These are phyloP conservation scores for Chaetomiaceae sp. DNA, from an alignment of 2,329 filamentous ascomycete genomes.

Conservation along the genomic window DNA sequence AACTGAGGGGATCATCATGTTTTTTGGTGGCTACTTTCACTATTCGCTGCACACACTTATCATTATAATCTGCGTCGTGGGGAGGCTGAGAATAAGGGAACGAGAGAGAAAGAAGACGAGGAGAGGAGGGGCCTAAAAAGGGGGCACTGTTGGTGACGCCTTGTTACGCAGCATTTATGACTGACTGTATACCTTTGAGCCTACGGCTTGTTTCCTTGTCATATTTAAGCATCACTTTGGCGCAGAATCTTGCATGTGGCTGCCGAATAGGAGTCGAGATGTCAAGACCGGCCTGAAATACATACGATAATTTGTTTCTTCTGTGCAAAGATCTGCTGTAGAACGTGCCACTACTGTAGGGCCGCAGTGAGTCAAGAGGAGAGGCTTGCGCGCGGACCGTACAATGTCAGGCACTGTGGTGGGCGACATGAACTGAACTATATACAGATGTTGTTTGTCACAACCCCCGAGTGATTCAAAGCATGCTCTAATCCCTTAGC, in stretches of 20 bases:
- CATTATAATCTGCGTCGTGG: conserved; percentile 1
- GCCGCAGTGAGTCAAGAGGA: too few relatives aligned
- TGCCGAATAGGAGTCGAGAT: too few relatives aligned
- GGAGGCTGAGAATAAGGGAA: background rate
- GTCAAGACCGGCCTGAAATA: too few relatives aligned
- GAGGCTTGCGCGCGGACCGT: too few relatives aligned
- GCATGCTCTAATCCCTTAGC: too few relatives aligned
- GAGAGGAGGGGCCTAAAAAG: background rate
- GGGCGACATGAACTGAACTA: too few relatives aligned
- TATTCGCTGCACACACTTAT: background rate
- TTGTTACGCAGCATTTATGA: conserved; percentile 10
- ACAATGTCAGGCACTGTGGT: too few relatives aligned
- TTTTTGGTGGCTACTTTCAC: background rate
- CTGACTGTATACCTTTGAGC: background rate
- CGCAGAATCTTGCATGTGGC: background rate
- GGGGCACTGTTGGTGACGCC: conserved; percentile 6
- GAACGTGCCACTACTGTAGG: too few relatives aligned
- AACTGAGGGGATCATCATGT: background rate
- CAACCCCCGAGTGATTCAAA: too few relatives aligned
- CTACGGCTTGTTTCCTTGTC: conserved; percentile 6
- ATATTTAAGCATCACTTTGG: background rate
- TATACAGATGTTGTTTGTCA: too few relatives aligned
- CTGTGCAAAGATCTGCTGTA: too few relatives aligned
- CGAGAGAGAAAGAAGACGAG: background rate
- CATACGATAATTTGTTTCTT: too few relatives aligned